Evolutionary conservation across 2,329 filamentous ascomycete genomes (phyloP).

Genomic region (Diplodia sapinea): DNA sequence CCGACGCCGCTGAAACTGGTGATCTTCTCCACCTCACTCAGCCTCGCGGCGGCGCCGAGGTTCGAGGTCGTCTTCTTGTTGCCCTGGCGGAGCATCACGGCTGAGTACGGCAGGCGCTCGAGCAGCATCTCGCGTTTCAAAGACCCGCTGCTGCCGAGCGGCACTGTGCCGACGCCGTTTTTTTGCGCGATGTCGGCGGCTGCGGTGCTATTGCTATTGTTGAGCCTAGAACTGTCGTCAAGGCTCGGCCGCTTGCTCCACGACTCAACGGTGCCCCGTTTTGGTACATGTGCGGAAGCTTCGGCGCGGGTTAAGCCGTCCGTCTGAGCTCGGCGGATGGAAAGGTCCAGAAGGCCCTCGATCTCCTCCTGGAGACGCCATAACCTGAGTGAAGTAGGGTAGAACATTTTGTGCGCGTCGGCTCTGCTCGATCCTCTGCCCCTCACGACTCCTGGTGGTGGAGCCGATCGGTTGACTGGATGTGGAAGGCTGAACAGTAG

Average conservation of each 20-base stretch:
- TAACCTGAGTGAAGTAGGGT: conserved; percentile 80
- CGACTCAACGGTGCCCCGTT: conserved; percentile 41
- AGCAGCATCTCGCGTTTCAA: conserved; percentile 77
- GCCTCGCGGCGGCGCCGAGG: conserved; percentile 39
- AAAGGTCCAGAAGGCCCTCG: conserved; percentile 72
- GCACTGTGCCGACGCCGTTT: conserved; percentile 34
- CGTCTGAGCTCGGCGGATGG: conserved; percentile 64
- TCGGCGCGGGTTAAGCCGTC: conserved; percentile 37
- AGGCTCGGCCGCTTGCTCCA: conserved; percentile 40
- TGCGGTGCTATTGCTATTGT: background rate
- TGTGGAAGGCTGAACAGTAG: conserved; percentile 82
- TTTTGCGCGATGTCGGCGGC: background rate
- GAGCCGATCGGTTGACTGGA: conserved; percentile 72
- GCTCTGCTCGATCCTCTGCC: conserved; percentile 43
- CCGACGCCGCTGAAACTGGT: conserved; percentile 68
- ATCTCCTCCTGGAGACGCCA: conserved; percentile 86
- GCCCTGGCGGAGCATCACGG: conserved; percentile 61
- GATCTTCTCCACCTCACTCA: conserved; percentile 69
- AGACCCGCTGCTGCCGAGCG: conserved; percentile 66
- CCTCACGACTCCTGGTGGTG: conserved; percentile 34
- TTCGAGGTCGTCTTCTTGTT: conserved; percentile 39
- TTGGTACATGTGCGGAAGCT: conserved; percentile 35
- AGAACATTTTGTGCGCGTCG: conserved; percentile 88
- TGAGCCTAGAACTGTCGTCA: background rate
- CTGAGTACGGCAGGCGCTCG: conserved; percentile 85